These are phyloP conservation scores for Emmonsiellopsis sp. DNA, from an alignment of 2,329 filamentous ascomycete species.

Conservation along the genomic window DNA sequence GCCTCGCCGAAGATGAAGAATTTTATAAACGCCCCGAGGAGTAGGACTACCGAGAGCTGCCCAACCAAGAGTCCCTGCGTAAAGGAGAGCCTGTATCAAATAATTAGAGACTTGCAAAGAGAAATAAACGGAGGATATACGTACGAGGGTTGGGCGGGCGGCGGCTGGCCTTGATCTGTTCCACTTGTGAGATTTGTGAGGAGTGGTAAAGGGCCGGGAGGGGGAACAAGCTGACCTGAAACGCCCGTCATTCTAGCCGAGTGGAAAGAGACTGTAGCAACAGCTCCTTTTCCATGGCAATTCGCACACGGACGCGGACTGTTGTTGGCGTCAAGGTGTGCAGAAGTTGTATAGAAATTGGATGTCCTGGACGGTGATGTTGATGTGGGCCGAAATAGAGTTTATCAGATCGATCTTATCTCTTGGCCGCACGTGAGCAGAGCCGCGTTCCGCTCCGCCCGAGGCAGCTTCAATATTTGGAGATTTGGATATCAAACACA, in stretches of 20 bases:
- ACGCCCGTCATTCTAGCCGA: constrained; percentile 12
- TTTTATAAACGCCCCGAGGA: constrained; percentile 93
- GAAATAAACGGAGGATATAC: background rate
- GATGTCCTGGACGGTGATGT: background rate
- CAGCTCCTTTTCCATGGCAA: background rate
- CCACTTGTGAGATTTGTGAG: background rate
- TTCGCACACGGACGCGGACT: background rate
- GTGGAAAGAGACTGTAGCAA: background rate
- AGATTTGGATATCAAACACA: too few relatives aligned
- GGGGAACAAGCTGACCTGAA: constrained; percentile 8
- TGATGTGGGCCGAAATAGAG: background rate
- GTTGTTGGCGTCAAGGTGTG: background rate
- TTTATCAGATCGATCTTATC: constrained; percentile 16
- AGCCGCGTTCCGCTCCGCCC: background rate
- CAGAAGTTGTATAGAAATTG: background rate
- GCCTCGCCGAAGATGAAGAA: constrained; percentile 99
- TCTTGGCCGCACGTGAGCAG: background rate
- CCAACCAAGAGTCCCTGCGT: constrained; percentile 89
- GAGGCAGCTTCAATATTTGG: too few relatives aligned
- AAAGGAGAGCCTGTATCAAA: constrained; percentile 61
- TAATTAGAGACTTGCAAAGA: background rate
- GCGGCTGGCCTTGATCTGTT: constrained; percentile 1
- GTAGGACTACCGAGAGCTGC: constrained; percentile 81
- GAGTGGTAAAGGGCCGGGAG: background rate
- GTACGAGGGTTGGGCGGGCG: constrained; percentile 9